Conservation (phyloP, 768 basidiomycete species). For the Macrolepiota dolichaula region DNA sequence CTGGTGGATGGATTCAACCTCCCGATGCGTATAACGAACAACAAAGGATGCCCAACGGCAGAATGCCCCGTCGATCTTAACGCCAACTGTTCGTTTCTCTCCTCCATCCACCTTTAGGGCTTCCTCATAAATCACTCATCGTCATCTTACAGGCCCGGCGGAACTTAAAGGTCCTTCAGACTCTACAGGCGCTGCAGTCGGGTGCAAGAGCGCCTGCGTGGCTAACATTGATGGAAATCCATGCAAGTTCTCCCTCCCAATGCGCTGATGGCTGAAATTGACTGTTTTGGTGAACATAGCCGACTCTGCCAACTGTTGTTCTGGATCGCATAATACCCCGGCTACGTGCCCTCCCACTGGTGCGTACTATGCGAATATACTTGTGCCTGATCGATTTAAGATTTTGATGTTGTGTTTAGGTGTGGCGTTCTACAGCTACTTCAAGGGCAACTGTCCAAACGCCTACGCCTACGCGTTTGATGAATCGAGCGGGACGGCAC, state of each 20-base stretch:
- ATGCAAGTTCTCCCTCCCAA: conserved; percentile 16
- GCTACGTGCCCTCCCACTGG: conserved; percentile 33
- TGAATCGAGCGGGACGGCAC: conserved; percentile 36
- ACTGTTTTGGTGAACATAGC: no score
- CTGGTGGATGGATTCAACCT: conserved; percentile 60
- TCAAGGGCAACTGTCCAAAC: conserved; percentile 11
- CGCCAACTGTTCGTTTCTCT: conserved; percentile 36
- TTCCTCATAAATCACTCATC: no score
- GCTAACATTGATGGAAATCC: conserved; percentile 30
- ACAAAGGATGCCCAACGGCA: conserved; percentile 42
- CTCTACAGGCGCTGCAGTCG: conserved; percentile 42
- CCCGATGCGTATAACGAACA: conserved; percentile 50
- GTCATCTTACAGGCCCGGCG: conserved; percentile 31
- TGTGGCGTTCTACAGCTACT: conserved; percentile 13
- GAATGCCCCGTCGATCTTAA: conserved; percentile 54
- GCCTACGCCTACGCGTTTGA: background rate
- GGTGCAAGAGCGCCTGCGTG: conserved; percentile 50
- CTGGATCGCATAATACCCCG: conserved; percentile 27
- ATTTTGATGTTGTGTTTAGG: conserved; percentile 13
- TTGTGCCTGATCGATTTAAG: no score
- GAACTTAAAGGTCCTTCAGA: conserved; percentile 46
- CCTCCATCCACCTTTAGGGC: background rate
- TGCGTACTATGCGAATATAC: background rate
- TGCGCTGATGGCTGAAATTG: no score
- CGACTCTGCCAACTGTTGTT: conserved; percentile 36